Base-by-base conservation (phyloP, 1,139 yeast genomes). In the Casaregolazyma suthepensis region DNA sequence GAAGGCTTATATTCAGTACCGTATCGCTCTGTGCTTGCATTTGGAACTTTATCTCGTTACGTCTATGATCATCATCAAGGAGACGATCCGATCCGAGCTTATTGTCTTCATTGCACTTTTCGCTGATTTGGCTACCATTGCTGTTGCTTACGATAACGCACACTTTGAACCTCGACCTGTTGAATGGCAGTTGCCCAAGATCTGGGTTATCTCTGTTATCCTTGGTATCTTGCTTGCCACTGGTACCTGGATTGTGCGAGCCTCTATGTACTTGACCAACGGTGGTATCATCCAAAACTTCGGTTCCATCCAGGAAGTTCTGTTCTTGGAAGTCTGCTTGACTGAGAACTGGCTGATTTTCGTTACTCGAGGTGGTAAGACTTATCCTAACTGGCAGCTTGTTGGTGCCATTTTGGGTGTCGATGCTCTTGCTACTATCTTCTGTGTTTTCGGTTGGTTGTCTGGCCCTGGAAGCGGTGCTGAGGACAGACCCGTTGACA, bases 371-470 rank as follows among this genome's bases (percentile, higher is more conserved):
- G 96, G 96, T 73, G 96, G 96, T 80, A 94, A 94, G 71, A 87
- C 88, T 91, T 87, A 95, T 95, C 96, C 96, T 79, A 87, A 96
- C 52, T 88, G 96, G 96, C 96, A 88, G 81, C 84, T 88, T 77
- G 71, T 91, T 68, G 95, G 94, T 80, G 96, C 96, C 69, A 95
- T 88, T 70, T 79, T 87, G 69, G 78, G 77, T 72, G 96, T 88
- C 71, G 96, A 88, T 77, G 76, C 87, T 79, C 76, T 88, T 67
- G 94, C 96, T 64, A 88, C 96, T 61, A 82, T 87, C 83, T 88
- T 88, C 82, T 77, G 88, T 68, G 77, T 89, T 71, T 90, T 89
- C 84, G 96, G 97, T 68, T 90, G 96, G 96, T 85, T 94, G 90
- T 87, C 96, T 67, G 72, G 71, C 57, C 63, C 68, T 46, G 68